Percentiles rank a stretch among this genome's conserved stretches.
These are phyloP conservation scores for Jasminum sambac DNA, from an alignment of 257 asterid species.

Conservation along the genomic window DNA sequence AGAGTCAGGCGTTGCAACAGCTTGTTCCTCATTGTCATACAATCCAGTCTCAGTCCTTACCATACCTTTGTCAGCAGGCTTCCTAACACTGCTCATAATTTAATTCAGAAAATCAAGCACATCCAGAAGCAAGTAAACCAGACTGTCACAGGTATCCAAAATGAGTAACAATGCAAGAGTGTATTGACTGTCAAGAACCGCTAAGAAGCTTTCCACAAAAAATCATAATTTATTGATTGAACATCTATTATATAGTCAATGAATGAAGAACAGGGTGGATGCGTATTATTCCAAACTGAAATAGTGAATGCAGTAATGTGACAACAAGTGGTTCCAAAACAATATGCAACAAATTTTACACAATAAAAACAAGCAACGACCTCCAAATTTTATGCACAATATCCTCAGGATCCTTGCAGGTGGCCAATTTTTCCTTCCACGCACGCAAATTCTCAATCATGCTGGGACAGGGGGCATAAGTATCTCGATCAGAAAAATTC, in stretches of 20 bases:
- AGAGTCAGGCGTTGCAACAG: slow-evolving; percentile 64
- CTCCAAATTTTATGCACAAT: slow-evolving; percentile 34
- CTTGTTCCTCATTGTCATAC: slow-evolving; percentile 50
- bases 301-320: not conserved
- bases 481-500: slow-evolving; percentile 8
- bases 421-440: slow-evolving; percentile 41
- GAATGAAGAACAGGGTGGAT: not conserved
- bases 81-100: slow-evolving; percentile 48
- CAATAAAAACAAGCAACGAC: slow-evolving; percentile 15
- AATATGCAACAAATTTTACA: not conserved
- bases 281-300: not conserved
- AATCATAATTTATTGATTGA: not conserved
- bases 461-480: slow-evolving; percentile 39
- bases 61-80: slow-evolving; percentile 39
- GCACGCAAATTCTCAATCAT: slow-evolving; percentile 42
- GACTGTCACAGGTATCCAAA: slow-evolving; percentile 20
- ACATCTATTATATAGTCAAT: not conserved
- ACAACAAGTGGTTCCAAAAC: not conserved
- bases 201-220: not conserved
- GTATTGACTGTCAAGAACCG: not conserved
- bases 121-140: slow-evolving; percentile 14
- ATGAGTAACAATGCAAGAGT: not conserved
- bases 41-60: slow-evolving; percentile 37
- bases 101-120: slow-evolving; percentile 10
- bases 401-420: slow-evolving; percentile 45